Base-by-base conservation (phyloP, 108 stramenopile genomes). In the Conticribra weissflogii region DNA sequence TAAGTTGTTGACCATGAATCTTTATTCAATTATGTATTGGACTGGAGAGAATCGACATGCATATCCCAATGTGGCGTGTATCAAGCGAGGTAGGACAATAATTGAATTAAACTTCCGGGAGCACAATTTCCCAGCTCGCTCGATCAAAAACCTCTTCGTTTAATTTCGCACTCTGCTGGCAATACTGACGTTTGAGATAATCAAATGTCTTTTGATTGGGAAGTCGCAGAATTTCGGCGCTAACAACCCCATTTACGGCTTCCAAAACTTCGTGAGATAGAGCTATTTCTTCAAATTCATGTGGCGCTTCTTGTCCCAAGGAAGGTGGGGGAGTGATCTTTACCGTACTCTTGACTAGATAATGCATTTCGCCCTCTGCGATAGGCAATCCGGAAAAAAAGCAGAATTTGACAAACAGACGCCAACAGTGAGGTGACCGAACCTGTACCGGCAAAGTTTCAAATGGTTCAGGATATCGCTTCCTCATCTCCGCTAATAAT, bases 311-410 rank as follows among this genome's bases (percentile, higher is more conserved):
- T 47, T 64, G 62, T 2, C 50, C 22, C 15, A 30, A 21, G 28
- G 4, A n/a, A 7, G 34, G 12, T 5, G 4, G 44, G 8, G 67
- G 50, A 21, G 70, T 54, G 9, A 72, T 59, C 0, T 60, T 79
- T 3, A 94, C 63, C 18, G 72, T 57, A 34, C 81, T 78, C 33
- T 76, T 72, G 24, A 94, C 86, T 68, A 88, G 87, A 76, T 94
- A 94, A 63, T 94, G 87, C 78, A 88, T 72, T 63, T 94, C 93
- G 24, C 90, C 90, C 63, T 94, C 90, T n/a, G 90, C 93, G 68
- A 94, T 94, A 24, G 93, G 93, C 17, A 94, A 60, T 23, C 93
- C 93, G 5, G 85, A 86, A 76, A 94, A 94, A 76, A 88, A 94
- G 59, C 93, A 94, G 64, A 94, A 91, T 72, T 88, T 89, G 18